Percentiles rank a stretch among this genome's conserved stretches.
phyloP scores from a whole-genome alignment of 116 monocot genomes.

The Zostera marina region DNA sequence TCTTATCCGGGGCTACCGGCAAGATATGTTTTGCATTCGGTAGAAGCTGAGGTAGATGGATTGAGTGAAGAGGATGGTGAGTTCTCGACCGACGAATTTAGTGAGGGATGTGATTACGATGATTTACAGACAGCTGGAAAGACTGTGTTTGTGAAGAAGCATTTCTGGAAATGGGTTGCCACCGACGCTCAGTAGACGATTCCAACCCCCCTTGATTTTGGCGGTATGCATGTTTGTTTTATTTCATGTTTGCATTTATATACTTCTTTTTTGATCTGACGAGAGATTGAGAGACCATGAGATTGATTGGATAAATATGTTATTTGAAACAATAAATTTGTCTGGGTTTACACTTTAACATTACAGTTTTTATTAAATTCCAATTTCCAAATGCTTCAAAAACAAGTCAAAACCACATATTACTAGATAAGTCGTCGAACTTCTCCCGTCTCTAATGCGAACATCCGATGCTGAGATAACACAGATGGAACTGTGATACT shows the following conservation, averaged over 20 bases:
- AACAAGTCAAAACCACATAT: too few relatives aligned
- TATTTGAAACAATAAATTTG: too few relatives aligned
- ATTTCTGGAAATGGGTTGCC: conserved; percentile 75
- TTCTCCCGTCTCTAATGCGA: not conserved
- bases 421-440: not conserved
- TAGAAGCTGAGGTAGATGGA: conserved; percentile 59
- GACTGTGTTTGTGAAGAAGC: conserved; percentile 39
- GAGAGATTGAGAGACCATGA: too few relatives aligned
- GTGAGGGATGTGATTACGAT: conserved; percentile 29
- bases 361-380: too few relatives aligned
- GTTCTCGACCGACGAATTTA: conserved; percentile 69
- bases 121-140: conserved; percentile 1
- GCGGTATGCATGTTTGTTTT: too few relatives aligned
- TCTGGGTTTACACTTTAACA: too few relatives aligned
- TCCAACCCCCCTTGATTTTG: too few relatives aligned
- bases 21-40: conserved; percentile 55
- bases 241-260: too few relatives aligned
- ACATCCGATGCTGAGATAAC: not conserved
- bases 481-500: not conserved
- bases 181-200: too few relatives aligned
- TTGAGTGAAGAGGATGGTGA: conserved; percentile 69
- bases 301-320: too few relatives aligned
- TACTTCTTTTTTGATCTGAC: too few relatives aligned
- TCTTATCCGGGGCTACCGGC: conserved; percentile 80
- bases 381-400: too few relatives aligned